These are phyloP conservation scores for Micromonas commoda DNA, from an alignment of 139 green algal genomes.

Conservation along the genomic window DNA sequence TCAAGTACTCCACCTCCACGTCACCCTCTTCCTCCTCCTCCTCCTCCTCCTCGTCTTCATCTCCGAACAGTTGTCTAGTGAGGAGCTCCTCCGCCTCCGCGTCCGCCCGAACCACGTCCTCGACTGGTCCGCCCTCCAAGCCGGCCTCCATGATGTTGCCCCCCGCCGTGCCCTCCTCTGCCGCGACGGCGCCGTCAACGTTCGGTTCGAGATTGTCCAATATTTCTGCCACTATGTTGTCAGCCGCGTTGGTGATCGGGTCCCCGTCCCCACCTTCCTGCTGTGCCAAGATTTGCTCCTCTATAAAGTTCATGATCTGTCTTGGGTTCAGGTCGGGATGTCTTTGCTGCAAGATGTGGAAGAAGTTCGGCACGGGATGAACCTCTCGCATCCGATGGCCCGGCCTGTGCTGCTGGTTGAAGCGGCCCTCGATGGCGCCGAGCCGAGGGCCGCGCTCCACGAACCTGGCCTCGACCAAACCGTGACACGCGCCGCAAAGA, in stretches of 20 bases:
- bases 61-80: background rate
- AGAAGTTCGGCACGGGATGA: background rate
- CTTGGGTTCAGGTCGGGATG: background rate
- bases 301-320: background rate
- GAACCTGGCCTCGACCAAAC: background rate
- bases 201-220: too few species aligned
- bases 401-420: background rate
- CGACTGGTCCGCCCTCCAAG: too few species aligned
- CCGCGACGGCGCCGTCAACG: too few species aligned
- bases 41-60: background rate
- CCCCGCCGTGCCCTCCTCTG: too few species aligned
- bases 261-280: background rate
- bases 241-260: too few species aligned
- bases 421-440: background rate
- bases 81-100: background rate
- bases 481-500: background rate
- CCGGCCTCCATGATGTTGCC: too few species aligned
- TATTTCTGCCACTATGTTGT: too few species aligned
- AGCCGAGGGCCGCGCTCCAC: background rate
- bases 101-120: too few species aligned
- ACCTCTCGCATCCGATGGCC: background rate
- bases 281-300: background rate
- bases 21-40: conserved; percentile 11
- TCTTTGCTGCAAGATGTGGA: background rate
- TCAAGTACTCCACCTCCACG: too few species aligned